Base-by-base conservation (phyloP, 2,329 filamentous ascomycete species). In the Fusarium tjaetaba region DNA sequence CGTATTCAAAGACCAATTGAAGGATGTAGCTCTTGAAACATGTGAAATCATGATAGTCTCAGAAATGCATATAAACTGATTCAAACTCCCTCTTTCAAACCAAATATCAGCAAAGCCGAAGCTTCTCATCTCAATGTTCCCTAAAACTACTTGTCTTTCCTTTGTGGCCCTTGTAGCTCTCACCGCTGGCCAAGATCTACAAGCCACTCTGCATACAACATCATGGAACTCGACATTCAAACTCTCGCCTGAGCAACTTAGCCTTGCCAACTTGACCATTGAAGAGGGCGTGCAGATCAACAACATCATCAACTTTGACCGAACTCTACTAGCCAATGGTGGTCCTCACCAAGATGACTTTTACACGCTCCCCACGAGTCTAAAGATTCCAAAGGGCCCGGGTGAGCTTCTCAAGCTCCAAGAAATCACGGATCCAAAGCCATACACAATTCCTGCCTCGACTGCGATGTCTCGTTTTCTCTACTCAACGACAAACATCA, bases 21-120 rank as follows among this genome's bases (percentile, higher is more conserved):
- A 22, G 26, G 26, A 15, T 7, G 24, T 46, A 11, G 26, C 45
- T 22, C 4, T 14, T 10, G 45, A 48, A 15, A 28, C 20, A 28
- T 22, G 24, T 15, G 26, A 22, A 48, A 28, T 3, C 4, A 15
- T 20, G 15, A 28, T 22, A 28, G 13, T 46, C 26, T 22, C 2
- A 7, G 4, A 7, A 46, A 11, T 0, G 28, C 13, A 28, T 46
- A 46, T 46, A 28, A 46, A 7, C 20, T 15, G 26, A 1, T 46
- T 22, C 5, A 15, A 3, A 15, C 4, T 22, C 26, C 26, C 13
- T 7, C 3, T 22, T 28, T 46, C 5, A 15, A 22, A 4, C 5
- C 18, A 15, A 15, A 7, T 22, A 28, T 45, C 5, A 10, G 3
- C 2, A 7, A 11, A 0, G 5, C 24, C 5, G 1, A 10, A 22